Percentiles rank a stretch among this genome's conserved stretches.
These are phyloP conservation scores for Solanum peruvianum DNA, from an alignment of 257 asterid species.

Conservation along the genomic window DNA sequence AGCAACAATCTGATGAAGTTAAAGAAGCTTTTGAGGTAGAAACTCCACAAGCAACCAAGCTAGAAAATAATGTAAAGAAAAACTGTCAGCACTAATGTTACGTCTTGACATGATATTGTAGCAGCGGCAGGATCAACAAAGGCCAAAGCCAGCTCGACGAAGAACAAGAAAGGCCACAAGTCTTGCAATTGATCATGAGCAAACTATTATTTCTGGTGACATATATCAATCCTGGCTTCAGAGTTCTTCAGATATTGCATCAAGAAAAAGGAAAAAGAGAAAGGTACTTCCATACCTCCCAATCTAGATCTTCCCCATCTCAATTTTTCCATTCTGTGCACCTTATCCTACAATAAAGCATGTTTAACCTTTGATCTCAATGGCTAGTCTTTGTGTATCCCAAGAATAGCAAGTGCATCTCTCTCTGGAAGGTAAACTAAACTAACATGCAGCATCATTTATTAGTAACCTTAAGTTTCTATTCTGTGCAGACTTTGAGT, in stretches of 20 bases:
- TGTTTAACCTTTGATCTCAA: background rate
- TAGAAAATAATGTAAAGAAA: background rate
- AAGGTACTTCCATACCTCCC: constrained; percentile 24
- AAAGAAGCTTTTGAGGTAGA: constrained; percentile 42
- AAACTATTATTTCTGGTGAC: constrained; percentile 64
- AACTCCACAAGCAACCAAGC: background rate
- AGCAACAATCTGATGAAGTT: constrained; percentile 32
- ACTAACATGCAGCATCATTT: constrained; percentile 1
- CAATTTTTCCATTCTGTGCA: background rate
- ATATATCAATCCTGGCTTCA: constrained; percentile 80
- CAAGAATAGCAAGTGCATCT: background rate
- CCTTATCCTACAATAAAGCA: background rate
- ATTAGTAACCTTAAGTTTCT: background rate
- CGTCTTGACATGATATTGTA: constrained; percentile 3
- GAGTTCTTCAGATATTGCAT: constrained; percentile 40
- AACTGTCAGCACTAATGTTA: background rate
- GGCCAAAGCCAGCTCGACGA: constrained; percentile 28
- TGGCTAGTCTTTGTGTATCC: background rate
- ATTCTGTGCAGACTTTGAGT: constrained; percentile 30
- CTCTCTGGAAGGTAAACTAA: constrained; percentile 5
- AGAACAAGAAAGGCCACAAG: constrained; percentile 33
- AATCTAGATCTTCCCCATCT: constrained; percentile 1
- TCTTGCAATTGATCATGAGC: constrained; percentile 47
- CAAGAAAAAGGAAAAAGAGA: constrained; percentile 42
- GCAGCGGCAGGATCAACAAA: constrained; percentile 24